These are phyloP conservation scores for Arthrobotrys sphaeroides DNA, from an alignment of 2,329 filamentous ascomycete genomes.

Conservation along the genomic window DNA sequence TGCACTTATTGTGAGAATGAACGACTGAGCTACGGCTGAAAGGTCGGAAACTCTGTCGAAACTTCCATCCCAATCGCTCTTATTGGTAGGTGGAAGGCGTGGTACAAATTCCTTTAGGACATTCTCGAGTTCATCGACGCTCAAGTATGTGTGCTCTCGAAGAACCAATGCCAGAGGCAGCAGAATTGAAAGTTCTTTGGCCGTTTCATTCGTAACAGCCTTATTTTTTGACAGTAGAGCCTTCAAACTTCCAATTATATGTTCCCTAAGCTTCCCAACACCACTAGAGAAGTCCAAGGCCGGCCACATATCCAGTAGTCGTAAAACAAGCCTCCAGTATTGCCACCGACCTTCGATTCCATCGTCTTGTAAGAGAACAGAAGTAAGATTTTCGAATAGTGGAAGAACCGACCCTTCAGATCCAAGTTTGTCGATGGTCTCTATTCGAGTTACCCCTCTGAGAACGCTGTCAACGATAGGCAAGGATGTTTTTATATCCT, in stretches of 20 bases:
- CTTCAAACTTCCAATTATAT: conserved; percentile 1
- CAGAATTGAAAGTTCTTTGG: conserved; percentile 26
- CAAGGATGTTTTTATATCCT: neutral
- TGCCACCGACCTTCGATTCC: conserved; percentile 7
- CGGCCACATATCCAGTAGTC: conserved; percentile 42
- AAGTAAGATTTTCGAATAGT: conserved; percentile 9
- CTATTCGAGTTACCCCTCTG: conserved; percentile 29
- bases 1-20: neutral
- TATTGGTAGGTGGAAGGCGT: neutral
- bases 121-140: conserved; percentile 19
- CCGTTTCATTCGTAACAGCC: neutral
- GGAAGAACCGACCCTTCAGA: neutral
- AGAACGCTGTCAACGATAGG: conserved; percentile 39
- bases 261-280: neutral
- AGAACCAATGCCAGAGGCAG: conserved; percentile 22
- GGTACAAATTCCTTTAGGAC: conserved; percentile 12
- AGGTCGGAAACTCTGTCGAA: conserved; percentile 20
- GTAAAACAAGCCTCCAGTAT: conserved; percentile 12
- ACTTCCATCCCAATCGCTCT: conserved; percentile 13
- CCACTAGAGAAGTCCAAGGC: neutral
- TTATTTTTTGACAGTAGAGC: neutral
- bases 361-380: neutral
- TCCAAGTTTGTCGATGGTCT: conserved; percentile 37
- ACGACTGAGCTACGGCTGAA: neutral
- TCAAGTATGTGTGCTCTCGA: conserved; percentile 1